Base-by-base conservation (phyloP, 345 rosid species). In the Crucihimalaya himalaica region DNA sequence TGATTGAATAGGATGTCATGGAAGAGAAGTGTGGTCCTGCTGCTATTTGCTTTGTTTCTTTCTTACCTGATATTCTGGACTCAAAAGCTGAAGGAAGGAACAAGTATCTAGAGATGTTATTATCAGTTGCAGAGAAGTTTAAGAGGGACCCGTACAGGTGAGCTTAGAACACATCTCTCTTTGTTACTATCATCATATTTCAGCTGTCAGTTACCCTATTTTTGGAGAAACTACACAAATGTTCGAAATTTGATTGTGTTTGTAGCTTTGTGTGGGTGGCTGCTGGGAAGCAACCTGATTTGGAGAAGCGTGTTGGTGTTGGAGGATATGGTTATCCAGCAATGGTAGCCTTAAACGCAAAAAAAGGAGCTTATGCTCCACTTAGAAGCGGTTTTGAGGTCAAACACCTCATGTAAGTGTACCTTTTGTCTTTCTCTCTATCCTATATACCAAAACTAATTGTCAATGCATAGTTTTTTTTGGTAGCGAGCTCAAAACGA, bases 281-380 rank as follows among this genome's bases (percentile, higher is more conserved):
- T 73, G 91, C 98, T 14, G 95, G 91, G 51, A 89, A 89, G 83
- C 97, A 94, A 79, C 90, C 92, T 54, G 92, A 86, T 80, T 86
- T 94, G 45, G 98, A 94, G 82, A 86, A 78, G 42, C 86, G 52
- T 11, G 93, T 94, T 21, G 92, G 97, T 11, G 95, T 94, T 34
- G 98, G 98, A 52, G 98, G 97, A 61, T 94, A 94, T 29, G 98
- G 97, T 4, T 94, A 91, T 57, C 97, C 98, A 2, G 98, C 97
- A 42, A 79, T 94, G 74, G 93, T 94, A 37, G 98, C 98, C 60
- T 70, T 94, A 80, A 94, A 94, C 61, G 82, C 84, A 52, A 94
- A 94, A 89, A 91, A 91, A 83, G 97, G 93, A 73, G 97, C 88
- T 3, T 89, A 88, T 80, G 89, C 96, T 68, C 97, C 98, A 14